Conservation (phyloP, 1,284 basidiomycete genomes). For the Meira miltonrushii region DNA sequence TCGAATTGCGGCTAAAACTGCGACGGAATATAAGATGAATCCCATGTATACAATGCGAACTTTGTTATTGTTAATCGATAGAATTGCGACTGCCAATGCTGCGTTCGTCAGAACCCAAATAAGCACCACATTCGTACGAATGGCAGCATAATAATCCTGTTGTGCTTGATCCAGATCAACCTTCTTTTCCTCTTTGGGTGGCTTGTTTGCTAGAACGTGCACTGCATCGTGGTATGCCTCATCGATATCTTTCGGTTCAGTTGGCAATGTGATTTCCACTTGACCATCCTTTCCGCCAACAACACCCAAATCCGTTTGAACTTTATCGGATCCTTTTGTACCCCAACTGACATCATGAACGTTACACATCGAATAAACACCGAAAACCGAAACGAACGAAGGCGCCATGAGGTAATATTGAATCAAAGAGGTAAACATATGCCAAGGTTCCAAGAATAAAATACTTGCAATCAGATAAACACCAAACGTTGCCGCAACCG, state of each 20-base stretch:
- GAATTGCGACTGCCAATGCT: constrained; percentile 42
- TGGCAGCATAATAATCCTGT: constrained; percentile 29
- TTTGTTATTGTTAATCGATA: constrained; percentile 32
- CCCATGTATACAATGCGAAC: constrained; percentile 45
- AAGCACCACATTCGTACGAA: constrained; percentile 22
- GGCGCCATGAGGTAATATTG: constrained; percentile 50
- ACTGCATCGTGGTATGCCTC: constrained; percentile 50
- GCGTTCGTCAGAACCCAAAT: constrained; percentile 38
- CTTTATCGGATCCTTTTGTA: constrained; percentile 47
- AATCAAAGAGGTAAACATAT: constrained; percentile 48
- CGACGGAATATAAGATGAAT: constrained; percentile 43
- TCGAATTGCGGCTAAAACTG: constrained; percentile 38
- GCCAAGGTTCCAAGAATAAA: constrained; percentile 49
- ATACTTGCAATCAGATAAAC: constrained; percentile 44
- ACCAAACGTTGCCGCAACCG: constrained; percentile 46
- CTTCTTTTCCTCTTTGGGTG: constrained; percentile 19
- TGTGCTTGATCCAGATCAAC: constrained; percentile 42
- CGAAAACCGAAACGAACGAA: constrained; percentile 49
- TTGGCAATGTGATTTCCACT: constrained; percentile 47
- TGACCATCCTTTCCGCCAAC: constrained; percentile 30
- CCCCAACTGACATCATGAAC: constrained; percentile 38
- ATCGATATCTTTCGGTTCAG: constrained; percentile 45
- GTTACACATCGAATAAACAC: constrained; percentile 51
- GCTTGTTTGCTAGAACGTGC: constrained; percentile 39
- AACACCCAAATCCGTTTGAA: constrained; percentile 43